Evolutionary conservation across 2,329 filamentous ascomycete species (phyloP).

Genomic region (Fusarium anthophilum): DNA sequence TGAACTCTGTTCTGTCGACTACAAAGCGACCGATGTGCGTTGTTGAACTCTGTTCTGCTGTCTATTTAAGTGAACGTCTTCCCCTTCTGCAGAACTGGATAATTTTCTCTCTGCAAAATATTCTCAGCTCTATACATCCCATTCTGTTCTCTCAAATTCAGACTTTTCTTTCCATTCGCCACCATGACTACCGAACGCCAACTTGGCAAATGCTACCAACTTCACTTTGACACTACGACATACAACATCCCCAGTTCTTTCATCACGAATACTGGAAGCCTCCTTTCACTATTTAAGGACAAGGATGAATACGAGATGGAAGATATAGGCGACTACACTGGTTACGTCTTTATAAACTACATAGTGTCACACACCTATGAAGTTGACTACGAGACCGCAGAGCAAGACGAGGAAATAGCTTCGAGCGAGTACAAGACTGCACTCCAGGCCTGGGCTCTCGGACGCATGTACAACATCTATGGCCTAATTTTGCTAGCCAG

Average conservation of each 20-base stretch:
- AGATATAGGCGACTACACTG: neutral
- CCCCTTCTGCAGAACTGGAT: too few species aligned
- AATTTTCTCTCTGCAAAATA: neutral
- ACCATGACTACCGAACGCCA: neutral
- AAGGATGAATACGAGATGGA: neutral
- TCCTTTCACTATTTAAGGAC: neutral
- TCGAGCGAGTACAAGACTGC: neutral
- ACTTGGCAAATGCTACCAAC: neutral
- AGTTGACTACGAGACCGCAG: neutral
- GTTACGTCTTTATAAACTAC: neutral
- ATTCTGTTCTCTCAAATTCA: neutral
- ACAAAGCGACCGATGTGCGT: neutral
- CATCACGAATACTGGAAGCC: neutral
- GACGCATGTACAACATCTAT: neutral
- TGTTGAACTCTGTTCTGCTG: neutral
- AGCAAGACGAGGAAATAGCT: neutral
- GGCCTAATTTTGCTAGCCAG: neutral
- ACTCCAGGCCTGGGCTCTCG: neutral
- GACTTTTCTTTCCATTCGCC: neutral
- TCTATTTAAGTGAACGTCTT: neutral
- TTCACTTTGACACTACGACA: neutral
- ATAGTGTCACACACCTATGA: neutral
- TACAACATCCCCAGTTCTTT: neutral
- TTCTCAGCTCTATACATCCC: neutral
- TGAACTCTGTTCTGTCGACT: neutral